Evolutionary conservation across 2,329 filamentous ascomycete genomes (phyloP).

Genomic region (Pestalotiopsis sp.): DNA sequence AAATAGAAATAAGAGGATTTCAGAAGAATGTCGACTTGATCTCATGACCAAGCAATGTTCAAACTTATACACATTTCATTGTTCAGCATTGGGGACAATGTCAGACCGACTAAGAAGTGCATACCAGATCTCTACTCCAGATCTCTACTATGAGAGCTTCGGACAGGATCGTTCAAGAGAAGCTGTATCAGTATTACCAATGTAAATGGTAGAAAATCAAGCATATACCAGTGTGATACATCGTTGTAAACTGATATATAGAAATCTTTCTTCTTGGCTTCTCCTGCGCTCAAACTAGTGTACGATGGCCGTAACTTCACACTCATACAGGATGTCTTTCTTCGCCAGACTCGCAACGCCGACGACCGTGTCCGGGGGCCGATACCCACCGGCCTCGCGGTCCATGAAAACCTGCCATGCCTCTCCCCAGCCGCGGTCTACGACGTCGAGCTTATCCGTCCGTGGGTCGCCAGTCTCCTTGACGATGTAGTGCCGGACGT

Average conservation of each 20-base stretch:
- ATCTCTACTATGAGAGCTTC: too few relatives aligned
- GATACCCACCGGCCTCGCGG: background rate
- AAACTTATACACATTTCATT: too few relatives aligned
- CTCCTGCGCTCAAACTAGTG: background rate
- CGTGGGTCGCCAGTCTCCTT: background rate
- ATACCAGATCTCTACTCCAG: too few relatives aligned
- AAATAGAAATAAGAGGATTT: too few relatives aligned
- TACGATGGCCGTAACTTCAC: conserved; percentile 4
- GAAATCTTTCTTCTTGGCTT: background rate
- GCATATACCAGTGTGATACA: background rate
- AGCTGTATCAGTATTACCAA: too few relatives aligned
- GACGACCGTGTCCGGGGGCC: conserved; percentile 5
- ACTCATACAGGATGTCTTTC: conserved; percentile 6
- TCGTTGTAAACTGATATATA: background rate
- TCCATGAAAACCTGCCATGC: conserved; percentile 6
- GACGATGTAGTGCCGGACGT: conserved; percentile 6
- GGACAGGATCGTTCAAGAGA: too few relatives aligned
- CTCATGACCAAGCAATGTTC: too few relatives aligned
- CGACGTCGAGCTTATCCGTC: background rate
- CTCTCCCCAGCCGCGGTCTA: conserved; percentile 3
- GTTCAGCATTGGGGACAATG: too few relatives aligned
- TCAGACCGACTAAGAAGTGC: too few relatives aligned
- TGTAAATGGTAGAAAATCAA: background rate
- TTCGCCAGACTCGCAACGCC: conserved; percentile 6
- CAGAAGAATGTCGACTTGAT: too few relatives aligned